Evolutionary conservation across 2,329 filamentous ascomycete genomes (phyloP), one percentile per base, ranked within the genome.

Genomic region (Thielaviopsis populi): DNA sequence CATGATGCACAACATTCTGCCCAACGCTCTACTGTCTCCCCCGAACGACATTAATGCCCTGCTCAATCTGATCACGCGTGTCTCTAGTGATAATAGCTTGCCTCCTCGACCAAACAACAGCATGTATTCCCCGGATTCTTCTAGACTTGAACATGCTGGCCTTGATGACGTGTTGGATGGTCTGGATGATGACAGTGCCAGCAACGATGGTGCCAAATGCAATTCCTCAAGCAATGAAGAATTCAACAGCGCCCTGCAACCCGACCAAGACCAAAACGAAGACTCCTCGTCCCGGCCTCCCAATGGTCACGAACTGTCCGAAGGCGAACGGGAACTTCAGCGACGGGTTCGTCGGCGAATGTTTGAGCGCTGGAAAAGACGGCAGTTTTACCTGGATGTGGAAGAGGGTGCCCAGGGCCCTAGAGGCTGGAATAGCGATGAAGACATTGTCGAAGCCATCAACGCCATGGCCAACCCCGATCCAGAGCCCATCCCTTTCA

Each of bases 311-410:
- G 62, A 60, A 13, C 17, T 50, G 5, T 33, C 62, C 3, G 56
- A 59, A 5, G 41, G 22, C 15, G 59, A 53, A 24, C 56, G 56
- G 10, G 43, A 60, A 53, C 33, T 60, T 4, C 54, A 60, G n/a
- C 54, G 37, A 22, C 43, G 54, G 15, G 79, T 80, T 1, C 76
- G 81, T 15, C 76, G 74, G 46, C 78, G 79, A 67, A 76, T 89
- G 42, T 79, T 86, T 69, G 83, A 91, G 63, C 80, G 89, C 60
- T 94, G 89, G 89, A 82, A 82, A 69, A 80, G 87, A 65, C 80
- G 89, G 56, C 83, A 86, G 46, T 95, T 94, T 69, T 95, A 94
- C 69, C 80, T 90, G 0, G 89, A 95, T 65, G 87, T 91, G 72
- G 90, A 95, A 75, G 89, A 95, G 72, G 89, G 89, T 1, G 80